phyloP scores from a whole-genome alignment of 2,329 filamentous ascomycete genomes.

The Pseudogymnoascus verrucosus region DNA sequence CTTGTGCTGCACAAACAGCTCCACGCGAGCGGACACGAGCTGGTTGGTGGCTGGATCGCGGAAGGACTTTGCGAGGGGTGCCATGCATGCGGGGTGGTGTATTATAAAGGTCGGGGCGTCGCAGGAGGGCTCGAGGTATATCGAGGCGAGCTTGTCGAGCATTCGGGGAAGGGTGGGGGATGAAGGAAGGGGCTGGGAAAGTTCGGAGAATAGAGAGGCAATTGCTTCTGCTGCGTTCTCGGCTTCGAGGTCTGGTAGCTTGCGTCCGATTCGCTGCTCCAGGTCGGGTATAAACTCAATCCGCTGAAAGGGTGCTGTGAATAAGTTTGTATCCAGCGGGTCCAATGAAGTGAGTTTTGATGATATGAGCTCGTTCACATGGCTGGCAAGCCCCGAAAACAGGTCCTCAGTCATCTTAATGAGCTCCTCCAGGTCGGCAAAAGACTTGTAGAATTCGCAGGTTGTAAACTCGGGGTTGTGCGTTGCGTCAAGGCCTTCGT shows the following conservation, averaged over 20 bases:
- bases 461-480: slow-evolving; percentile 98
- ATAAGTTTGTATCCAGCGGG: slow-evolving; percentile 40
- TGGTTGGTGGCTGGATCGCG: slow-evolving; percentile 63
- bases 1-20: slow-evolving; percentile 71
- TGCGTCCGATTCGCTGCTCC: slow-evolving; percentile 53
- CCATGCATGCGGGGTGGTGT: slow-evolving; percentile 83
- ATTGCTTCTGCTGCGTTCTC: slow-evolving; percentile 51
- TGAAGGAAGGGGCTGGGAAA: slow-evolving; percentile 40
- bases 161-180: slow-evolving; percentile 57
- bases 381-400: slow-evolving; percentile 49
- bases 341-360: slow-evolving; percentile 39
- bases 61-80: slow-evolving; percentile 85
- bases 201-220: slow-evolving; percentile 43
- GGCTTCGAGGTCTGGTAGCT: slow-evolving; percentile 32
- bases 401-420: slow-evolving; percentile 69
- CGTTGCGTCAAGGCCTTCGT: slow-evolving; percentile 83
- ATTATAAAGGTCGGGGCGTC: slow-evolving; percentile 72
- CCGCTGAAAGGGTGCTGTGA: slow-evolving; percentile 50
- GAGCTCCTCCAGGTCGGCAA: slow-evolving; percentile 66
- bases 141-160: slow-evolving; percentile 70
- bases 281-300: slow-evolving; percentile 79
- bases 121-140: slow-evolving; percentile 73
- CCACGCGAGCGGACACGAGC: slow-evolving; percentile 69
- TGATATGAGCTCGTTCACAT: slow-evolving; percentile 40
- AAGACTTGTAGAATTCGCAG: slow-evolving; percentile 93